Conservation (phyloP, 495 filamentous ascomycete genomes). For the Neurospora africana region DNA sequence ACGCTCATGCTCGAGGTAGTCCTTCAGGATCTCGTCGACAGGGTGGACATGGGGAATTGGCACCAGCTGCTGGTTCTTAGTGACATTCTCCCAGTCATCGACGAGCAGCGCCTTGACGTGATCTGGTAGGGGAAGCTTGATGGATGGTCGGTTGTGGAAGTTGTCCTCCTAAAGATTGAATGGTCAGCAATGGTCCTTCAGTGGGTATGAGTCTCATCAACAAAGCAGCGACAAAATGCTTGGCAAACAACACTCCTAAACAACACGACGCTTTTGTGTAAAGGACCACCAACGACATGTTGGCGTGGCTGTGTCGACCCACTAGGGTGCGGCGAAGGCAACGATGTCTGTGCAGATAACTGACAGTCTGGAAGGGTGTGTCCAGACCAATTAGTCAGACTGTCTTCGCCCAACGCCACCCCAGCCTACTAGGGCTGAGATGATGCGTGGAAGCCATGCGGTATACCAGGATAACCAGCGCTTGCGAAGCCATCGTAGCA, state of each 20-base stretch:
- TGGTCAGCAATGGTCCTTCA: neutral
- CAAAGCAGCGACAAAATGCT: neutral
- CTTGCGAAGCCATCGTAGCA: neutral
- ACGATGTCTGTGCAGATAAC: neutral
- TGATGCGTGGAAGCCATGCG: neutral
- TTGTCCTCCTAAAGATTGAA: conserved; percentile 58
- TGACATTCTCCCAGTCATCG: conserved; percentile 98
- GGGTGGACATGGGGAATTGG: conserved; percentile 66
- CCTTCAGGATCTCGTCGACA: conserved; percentile 65
- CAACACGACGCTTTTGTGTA: neutral
- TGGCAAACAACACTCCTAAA: neutral
- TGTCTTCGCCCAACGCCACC: neutral
- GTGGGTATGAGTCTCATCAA: conserved; percentile 14
- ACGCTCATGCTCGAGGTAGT: conserved; percentile 62
- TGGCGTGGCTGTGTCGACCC: neutral
- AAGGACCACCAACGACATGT: neutral
- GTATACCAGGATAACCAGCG: neutral
- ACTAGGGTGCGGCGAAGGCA: neutral
- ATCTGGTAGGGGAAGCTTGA: conserved; percentile 76
- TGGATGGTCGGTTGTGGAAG: conserved; percentile 66
- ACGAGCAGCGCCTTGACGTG: conserved; percentile 81
- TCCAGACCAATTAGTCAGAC: neutral
- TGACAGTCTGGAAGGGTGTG: neutral
- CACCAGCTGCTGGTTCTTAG: conserved; percentile 83
- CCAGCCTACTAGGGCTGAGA: neutral